Base-by-base conservation (phyloP, 352 stramenopile species). In the Aphanomyces stellatus region DNA sequence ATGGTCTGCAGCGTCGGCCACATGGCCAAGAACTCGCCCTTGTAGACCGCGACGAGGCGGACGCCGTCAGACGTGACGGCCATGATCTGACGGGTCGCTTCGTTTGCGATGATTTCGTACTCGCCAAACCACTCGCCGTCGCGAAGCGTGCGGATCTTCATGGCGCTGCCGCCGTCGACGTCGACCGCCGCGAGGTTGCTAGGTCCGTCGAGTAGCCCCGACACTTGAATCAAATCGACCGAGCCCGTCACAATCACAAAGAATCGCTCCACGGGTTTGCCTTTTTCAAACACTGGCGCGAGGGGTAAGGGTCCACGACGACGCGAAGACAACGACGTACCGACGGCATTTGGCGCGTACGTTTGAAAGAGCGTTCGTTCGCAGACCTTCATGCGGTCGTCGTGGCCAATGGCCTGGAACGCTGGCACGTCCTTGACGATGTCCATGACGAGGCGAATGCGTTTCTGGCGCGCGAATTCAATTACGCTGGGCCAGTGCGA, bases 351-450 rank as follows among this genome's bases (percentile, higher is more conserved):
- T 13, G 60, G n/a, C 7, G 41, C 43, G 24, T 37, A 53, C 4
- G 60, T 67, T 48, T 67, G 60, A 25, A 67, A 67, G 3, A 67
- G 34, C 49, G 60, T 67, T 22, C 60, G 60, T 24, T 67, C 60
- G 35, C 60, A 67, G n/a, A 67, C 57, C 27, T 53, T 25, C 34
- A 57, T 13, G 40, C 60, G 60, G 22, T 57, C 27, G 17, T 7
- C 41, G 4, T 24, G 11, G 19, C 19, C 22, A 37, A 67, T 67
- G 5, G 19, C 41, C 11, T 43, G 22, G 40, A 67, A 67, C 5
- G n/a, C 48, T 4, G 60, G 41, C 28, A 67, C 60, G 60, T 59
- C 27, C 37, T 43, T 35, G 43, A 67, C 34, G 22, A 67, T 60
- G 1, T 67, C 60, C 22, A 67, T 59, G 6, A 67, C 46, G 33